Conservation (phyloP, 2,329 filamentous ascomycete genomes). For the Metarhizium rileyi region DNA sequence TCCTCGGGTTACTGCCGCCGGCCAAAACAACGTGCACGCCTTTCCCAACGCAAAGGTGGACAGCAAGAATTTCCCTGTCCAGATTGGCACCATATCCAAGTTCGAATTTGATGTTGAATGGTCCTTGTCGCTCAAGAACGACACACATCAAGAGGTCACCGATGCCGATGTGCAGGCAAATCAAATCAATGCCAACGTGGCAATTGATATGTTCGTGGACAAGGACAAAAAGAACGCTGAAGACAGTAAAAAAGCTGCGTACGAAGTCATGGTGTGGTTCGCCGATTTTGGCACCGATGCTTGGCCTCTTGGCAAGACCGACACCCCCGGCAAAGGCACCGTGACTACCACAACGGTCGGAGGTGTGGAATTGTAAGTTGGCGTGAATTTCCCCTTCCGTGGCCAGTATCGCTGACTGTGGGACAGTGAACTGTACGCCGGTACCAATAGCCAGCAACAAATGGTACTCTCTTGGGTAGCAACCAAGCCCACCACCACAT, state of each 20-base stretch:
- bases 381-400: background rate
- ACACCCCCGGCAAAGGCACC: slow-evolving; percentile 10
- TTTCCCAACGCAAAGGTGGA: slow-evolving; percentile 44
- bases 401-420: background rate
- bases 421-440: slow-evolving; percentile 31
- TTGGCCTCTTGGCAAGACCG: slow-evolving; percentile 34
- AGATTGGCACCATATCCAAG: slow-evolving; percentile 26
- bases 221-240: slow-evolving; percentile 27
- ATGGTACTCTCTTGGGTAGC: slow-evolving; percentile 42
- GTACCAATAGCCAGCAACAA: slow-evolving; percentile 29
- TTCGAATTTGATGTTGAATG: slow-evolving; percentile 38
- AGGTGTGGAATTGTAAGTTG: slow-evolving; percentile 32
- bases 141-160: slow-evolving; percentile 25
- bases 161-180: slow-evolving; percentile 21
- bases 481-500: slow-evolving; percentile 23
- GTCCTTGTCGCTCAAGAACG: slow-evolving; percentile 36
- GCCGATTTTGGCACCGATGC: slow-evolving; percentile 35
- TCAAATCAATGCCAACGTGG: slow-evolving; percentile 44
- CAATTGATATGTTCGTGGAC: slow-evolving; percentile 50
- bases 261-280: slow-evolving; percentile 51
- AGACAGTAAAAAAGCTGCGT: slow-evolving; percentile 31
- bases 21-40: slow-evolving; percentile 37
- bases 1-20: slow-evolving; percentile 18
- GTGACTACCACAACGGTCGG: slow-evolving; percentile 26
- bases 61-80: slow-evolving; percentile 30